These are phyloP conservation scores for Neurospora terricola DNA, from an alignment of 495 filamentous ascomycete species.

Conservation along the genomic window DNA sequence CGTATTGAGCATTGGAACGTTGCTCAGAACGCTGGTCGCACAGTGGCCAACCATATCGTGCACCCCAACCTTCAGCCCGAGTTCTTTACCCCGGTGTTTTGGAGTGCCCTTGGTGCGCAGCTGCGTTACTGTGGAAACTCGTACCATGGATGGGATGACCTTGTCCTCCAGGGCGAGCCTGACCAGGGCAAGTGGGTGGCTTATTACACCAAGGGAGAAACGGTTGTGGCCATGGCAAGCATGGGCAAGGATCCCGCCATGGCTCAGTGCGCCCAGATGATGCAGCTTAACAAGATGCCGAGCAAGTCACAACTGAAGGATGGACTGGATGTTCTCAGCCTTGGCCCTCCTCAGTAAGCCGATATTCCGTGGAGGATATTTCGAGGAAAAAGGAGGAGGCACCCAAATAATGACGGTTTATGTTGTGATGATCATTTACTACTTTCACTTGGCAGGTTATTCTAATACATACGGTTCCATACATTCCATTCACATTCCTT, in stretches of 20 bases:
- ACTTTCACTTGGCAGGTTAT: background rate
- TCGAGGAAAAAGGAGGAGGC: background rate
- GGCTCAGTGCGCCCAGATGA: conserved; percentile 72
- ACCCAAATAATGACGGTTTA: background rate
- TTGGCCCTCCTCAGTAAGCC: conserved; percentile 29
- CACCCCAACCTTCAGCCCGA: conserved; percentile 50
- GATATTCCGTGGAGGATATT: background rate
- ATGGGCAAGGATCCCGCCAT: conserved; percentile 89
- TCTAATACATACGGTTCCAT: background rate
- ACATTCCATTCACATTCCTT: background rate
- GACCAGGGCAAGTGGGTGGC: conserved; percentile 80
- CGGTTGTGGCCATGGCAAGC: conserved; percentile 81
- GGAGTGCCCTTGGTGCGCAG: conserved; percentile 84
- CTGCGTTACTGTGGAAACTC: conserved; percentile 89
- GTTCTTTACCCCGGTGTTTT: conserved; percentile 87
- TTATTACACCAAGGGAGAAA: conserved; percentile 80
- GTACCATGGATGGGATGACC: conserved; percentile 67
- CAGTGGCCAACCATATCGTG: conserved; percentile 63
- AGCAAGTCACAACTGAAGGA: conserved; percentile 62
- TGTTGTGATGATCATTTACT: background rate
- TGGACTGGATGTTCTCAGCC: conserved; percentile 62
- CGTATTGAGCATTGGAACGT: conserved; percentile 98
- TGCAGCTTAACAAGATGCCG: conserved; percentile 75
- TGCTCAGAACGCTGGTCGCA: conserved; percentile 81
- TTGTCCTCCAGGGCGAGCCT: conserved; percentile 65